Evolutionary conservation across 768 basidiomycete species (phyloP).

Genomic region (Mycena metata): DNA sequence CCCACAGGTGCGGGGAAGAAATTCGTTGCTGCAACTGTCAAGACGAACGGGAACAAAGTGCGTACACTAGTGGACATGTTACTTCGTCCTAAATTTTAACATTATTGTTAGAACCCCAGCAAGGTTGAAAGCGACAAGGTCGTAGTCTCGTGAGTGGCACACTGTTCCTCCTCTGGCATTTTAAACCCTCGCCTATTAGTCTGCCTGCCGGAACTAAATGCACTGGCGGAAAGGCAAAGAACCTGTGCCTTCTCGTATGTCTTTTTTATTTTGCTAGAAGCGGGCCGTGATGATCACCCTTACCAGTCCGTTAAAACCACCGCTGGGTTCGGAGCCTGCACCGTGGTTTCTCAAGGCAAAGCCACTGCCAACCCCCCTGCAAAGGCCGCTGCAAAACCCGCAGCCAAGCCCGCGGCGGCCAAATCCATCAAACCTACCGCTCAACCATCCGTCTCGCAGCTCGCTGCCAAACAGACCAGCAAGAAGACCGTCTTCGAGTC

Average conservation of each 20-base stretch:
- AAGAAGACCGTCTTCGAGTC: constrained; percentile 31
- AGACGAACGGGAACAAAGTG: constrained; percentile 17
- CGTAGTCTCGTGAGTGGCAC: constrained; percentile 38
- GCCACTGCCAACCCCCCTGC: constrained; percentile 3
- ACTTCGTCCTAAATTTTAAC: background rate
- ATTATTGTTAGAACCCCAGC: constrained; percentile 52
- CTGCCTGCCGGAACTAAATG: constrained; percentile 53
- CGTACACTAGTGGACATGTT: constrained; percentile 20
- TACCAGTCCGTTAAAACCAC: constrained; percentile 59
- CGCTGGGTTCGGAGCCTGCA: constrained; percentile 55
- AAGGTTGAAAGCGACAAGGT: constrained; percentile 48
- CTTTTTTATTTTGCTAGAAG: background rate
- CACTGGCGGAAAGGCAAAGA: constrained; percentile 44
- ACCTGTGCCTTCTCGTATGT: constrained; percentile 47
- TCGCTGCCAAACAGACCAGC: constrained; percentile 23
- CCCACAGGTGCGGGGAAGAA: constrained; percentile 18
- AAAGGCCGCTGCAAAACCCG: constrained; percentile 6
- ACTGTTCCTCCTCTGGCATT: background rate
- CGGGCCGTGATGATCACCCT: background rate
- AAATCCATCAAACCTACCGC: constrained; percentile 1
- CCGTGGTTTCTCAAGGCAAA: constrained; percentile 46
- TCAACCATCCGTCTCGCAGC: constrained; percentile 19
- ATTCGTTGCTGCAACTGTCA: constrained; percentile 16
- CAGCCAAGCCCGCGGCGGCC: background rate
- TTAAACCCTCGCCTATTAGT: constrained; percentile 44